These are phyloP conservation scores for Aspergillus sparsus DNA, from an alignment of 495 filamentous ascomycete species.

Conservation along the genomic window DNA sequence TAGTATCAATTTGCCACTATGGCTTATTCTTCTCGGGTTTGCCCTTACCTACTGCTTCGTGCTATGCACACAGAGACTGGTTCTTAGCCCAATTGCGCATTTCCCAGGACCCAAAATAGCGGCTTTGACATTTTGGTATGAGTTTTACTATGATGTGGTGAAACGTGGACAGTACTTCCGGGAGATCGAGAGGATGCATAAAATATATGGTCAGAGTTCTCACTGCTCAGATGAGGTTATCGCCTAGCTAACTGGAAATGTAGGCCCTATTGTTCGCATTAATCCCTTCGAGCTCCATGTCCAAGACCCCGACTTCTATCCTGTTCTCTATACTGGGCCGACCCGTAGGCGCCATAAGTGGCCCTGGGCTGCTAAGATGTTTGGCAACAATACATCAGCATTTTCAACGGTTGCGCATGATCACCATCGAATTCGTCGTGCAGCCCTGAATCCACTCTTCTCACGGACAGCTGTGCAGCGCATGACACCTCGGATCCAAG, in stretches of 20 bases:
- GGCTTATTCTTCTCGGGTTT: neutral
- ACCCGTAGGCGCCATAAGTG: constrained; percentile 3
- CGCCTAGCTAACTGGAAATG: neutral
- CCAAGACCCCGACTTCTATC: constrained; percentile 12
- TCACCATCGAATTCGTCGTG: constrained; percentile 4
- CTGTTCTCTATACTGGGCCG: constrained; percentile 5
- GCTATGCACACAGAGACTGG: neutral
- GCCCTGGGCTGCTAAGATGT: neutral
- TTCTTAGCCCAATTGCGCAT: constrained; percentile 7
- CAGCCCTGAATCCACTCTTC: constrained; percentile 3
- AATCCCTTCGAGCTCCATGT: constrained; percentile 14
- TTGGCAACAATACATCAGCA: neutral
- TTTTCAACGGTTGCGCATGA: constrained; percentile 8
- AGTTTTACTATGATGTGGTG: constrained; percentile 14
- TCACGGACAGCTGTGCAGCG: constrained; percentile 7
- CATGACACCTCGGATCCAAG: neutral
- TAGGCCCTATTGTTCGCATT: constrained; percentile 12
- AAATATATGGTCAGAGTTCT: neutral
- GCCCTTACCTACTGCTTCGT: neutral
- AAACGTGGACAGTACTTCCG: constrained; percentile 11
- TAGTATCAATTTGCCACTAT: neutral
- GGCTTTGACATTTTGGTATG: constrained; percentile 10
- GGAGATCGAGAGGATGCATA: constrained; percentile 10
- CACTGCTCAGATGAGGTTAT: neutral
- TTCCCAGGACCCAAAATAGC: constrained; percentile 7